phyloP scores from a whole-genome alignment of 176 grass and related monocot species.

The Secale cereale region DNA sequence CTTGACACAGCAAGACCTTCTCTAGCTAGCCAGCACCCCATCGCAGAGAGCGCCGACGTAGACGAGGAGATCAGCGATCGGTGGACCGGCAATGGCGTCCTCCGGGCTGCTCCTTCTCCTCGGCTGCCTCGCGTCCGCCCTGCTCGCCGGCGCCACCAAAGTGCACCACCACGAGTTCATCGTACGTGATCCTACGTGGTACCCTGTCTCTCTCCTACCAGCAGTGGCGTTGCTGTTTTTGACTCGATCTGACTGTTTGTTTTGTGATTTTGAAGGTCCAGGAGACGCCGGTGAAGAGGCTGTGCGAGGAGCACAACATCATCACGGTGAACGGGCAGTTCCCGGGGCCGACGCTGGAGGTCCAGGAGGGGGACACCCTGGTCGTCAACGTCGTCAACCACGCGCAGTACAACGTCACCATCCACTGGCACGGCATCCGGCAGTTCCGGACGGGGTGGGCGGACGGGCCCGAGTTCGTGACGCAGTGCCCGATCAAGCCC shows the following conservation, averaged over 20 bases:
- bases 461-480: constrained; percentile 77
- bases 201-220: not conserved
- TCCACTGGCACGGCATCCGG: constrained; percentile 79
- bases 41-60: not conserved
- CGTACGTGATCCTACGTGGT: constrained; percentile 35
- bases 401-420: constrained; percentile 61
- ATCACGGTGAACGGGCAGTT: constrained; percentile 84
- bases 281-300: constrained; percentile 87
- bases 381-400: constrained; percentile 60
- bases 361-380: constrained; percentile 73
- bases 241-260: not conserved
- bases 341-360: constrained; percentile 82
- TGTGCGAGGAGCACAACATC: constrained; percentile 70
- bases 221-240: not conserved
- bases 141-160: constrained; percentile 38
- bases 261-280: constrained; percentile 41
- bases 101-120: constrained; percentile 9
- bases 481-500: constrained; percentile 74
- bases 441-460: constrained; percentile 77
- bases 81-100: constrained; percentile 28
- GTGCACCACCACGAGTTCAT: constrained; percentile 75
- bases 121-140: constrained; percentile 3
- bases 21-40: not conserved
- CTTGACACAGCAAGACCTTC: not conserved
- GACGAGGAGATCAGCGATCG: not conserved